phyloP scores from a whole-genome alignment of 2,329 filamentous ascomycete genomes.

The Pseudopyrenochaeta lycopersici region DNA sequence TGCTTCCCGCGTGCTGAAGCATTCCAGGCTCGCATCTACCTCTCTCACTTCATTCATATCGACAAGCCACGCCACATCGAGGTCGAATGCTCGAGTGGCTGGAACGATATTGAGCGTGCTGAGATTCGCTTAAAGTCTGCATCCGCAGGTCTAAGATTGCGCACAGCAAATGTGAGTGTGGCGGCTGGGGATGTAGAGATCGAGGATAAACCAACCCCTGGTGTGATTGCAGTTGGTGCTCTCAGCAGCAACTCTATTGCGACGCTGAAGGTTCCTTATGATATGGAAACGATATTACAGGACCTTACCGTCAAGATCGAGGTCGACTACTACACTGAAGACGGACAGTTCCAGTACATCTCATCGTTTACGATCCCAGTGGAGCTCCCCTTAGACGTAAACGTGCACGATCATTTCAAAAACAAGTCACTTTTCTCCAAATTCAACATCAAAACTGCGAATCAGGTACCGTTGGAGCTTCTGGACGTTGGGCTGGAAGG shows the following conservation, averaged over 20 bases:
- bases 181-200: conserved; percentile 54
- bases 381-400: conserved; percentile 86
- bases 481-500: conserved; percentile 74
- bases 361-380: conserved; percentile 72
- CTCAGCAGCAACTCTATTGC: conserved; percentile 59
- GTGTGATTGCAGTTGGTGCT: conserved; percentile 55
- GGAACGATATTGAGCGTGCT: conserved; percentile 69
- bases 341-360: conserved; percentile 71
- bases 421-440: conserved; percentile 81
- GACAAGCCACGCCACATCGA: conserved; percentile 82
- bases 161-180: conserved; percentile 60
- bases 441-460: conserved; percentile 89
- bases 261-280: conserved; percentile 79
- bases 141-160: conserved; percentile 68
- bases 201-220: conserved; percentile 53
- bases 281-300: conserved; percentile 77
- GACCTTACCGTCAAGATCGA: conserved; percentile 80
- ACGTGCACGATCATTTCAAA: conserved; percentile 96
- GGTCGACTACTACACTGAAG: conserved; percentile 73
- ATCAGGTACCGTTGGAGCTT: conserved; percentile 76
- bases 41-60: conserved; percentile 77
- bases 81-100: conserved; percentile 75
- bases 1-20: conserved; percentile 76
- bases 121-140: conserved; percentile 64
- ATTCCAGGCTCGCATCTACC: conserved; percentile 72